Evolutionary conservation across 768 basidiomycete genomes (phyloP).

Genomic region (Udeniomyces megalosporus): DNA sequence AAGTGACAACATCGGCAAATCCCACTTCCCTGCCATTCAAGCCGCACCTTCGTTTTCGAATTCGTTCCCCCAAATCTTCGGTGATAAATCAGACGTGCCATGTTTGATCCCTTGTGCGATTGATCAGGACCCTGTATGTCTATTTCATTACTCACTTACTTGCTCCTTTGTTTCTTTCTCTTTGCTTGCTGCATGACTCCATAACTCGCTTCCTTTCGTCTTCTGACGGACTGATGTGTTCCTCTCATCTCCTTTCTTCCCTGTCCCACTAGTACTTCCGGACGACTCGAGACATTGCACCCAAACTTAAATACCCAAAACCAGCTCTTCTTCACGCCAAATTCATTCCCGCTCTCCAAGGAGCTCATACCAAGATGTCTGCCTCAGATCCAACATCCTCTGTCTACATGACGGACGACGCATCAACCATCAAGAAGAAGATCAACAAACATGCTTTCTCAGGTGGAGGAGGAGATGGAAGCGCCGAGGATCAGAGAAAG

Average conservation of each 20-base stretch:
- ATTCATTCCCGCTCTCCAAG: slow-evolving; percentile 96
- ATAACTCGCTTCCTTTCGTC: not conserved
- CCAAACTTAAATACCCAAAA: slow-evolving; percentile 87
- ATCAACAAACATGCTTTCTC: slow-evolving; percentile 91
- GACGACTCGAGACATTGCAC: slow-evolving; percentile 85
- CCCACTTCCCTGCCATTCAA: slow-evolving; percentile 89
- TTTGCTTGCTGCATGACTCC: not conserved
- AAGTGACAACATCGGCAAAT: slow-evolving; percentile 96
- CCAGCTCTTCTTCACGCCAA: slow-evolving; percentile 83
- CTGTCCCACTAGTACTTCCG: slow-evolving; percentile 75
- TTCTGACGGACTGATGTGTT: not conserved
- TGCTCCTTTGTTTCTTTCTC: not conserved
- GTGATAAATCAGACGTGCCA: slow-evolving; percentile 60
- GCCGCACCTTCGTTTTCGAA: slow-evolving; percentile 93
- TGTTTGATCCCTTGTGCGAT: slow-evolving; percentile 96
- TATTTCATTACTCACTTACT: not conserved
- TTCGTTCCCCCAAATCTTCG: slow-evolving; percentile 97
- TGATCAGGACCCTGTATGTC: slow-evolving; percentile 43
- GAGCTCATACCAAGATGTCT: slow-evolving; percentile 98
- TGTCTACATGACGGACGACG: slow-evolving; percentile 90
- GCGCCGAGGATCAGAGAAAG: slow-evolving; percentile 81
- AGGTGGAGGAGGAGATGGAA: slow-evolving; percentile 54
- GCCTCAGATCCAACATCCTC: slow-evolving; percentile 83
- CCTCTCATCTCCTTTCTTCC: not conserved
- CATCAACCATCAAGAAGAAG: slow-evolving; percentile 91